Conservation (phyloP, 106 monocot species). For the Dioscorea alata region DNA sequence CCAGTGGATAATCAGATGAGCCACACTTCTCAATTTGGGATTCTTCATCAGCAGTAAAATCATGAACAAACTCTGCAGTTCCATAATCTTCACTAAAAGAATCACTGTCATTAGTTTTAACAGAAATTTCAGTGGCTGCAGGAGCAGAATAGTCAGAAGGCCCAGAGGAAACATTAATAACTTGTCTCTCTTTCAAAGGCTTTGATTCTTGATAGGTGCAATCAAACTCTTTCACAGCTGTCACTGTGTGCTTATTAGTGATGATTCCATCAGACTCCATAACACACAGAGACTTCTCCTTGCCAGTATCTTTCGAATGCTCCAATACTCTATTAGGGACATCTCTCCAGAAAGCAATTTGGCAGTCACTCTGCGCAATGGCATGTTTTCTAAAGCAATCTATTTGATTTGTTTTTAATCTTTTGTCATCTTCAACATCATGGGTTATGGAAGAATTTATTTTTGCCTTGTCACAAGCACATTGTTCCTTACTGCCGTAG, state of each 20-base stretch:
- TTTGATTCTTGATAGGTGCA: constrained; percentile 17
- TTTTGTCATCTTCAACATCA: constrained; percentile 21
- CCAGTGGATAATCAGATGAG: constrained; percentile 48
- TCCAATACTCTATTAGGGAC: constrained; percentile 25
- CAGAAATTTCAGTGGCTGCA: constrained; percentile 47
- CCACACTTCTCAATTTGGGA: constrained; percentile 63
- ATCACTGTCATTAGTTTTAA: constrained; percentile 33
- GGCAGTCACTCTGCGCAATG: constrained; percentile 14
- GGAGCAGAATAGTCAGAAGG: constrained; percentile 53
- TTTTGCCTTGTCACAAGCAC: constrained; percentile 11
- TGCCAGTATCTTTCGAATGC: constrained; percentile 12
- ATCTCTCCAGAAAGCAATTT: constrained; percentile 37
- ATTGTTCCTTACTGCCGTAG: constrained; percentile 18
- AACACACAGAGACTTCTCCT: constrained; percentile 16
- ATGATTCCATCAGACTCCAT: constrained; percentile 3
- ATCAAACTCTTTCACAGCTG: constrained; percentile 16
- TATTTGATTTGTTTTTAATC: constrained; percentile 12
- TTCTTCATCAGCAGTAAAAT: constrained; percentile 51
- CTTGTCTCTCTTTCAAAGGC: constrained; percentile 25
- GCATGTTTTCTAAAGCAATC: constrained; percentile 24
- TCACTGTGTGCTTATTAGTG: constrained; percentile 1
- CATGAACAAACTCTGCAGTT: constrained; percentile 8
- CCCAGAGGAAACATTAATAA: constrained; percentile 41
- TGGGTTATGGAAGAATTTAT: constrained; percentile 9
- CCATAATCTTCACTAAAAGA: constrained; percentile 7